These are phyloP conservation scores for Penicillium sp. DNA, from an alignment of 2,329 filamentous ascomycete genomes.

Conservation along the genomic window DNA sequence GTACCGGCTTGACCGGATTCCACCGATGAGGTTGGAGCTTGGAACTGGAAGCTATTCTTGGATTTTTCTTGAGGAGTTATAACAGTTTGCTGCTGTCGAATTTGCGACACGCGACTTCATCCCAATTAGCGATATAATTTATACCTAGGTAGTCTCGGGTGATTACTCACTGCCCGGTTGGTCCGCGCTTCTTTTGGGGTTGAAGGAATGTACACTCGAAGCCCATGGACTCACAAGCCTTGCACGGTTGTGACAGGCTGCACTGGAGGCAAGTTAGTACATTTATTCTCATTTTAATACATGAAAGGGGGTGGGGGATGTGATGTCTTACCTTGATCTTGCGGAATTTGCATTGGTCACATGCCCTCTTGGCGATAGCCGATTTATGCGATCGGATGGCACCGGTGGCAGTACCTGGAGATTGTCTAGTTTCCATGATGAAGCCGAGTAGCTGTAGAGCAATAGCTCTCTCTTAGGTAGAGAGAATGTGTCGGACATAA, in stretches of 20 bases:
- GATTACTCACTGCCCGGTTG: constrained; percentile 36
- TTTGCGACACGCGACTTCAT: constrained; percentile 38
- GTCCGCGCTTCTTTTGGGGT: constrained; percentile 43
- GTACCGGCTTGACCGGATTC: constrained; percentile 18
- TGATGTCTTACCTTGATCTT: constrained; percentile 34
- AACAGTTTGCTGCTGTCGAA: constrained; percentile 34
- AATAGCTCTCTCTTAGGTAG: neutral
- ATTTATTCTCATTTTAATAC: neutral
- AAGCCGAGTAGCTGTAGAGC: neutral
- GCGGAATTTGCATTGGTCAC: constrained; percentile 43
- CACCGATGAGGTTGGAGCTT: constrained; percentile 18
- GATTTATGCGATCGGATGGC: constrained; percentile 27
- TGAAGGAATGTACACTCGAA: constrained; percentile 43
- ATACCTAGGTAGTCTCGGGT: constrained; percentile 4
- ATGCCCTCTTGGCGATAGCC: constrained; percentile 36
- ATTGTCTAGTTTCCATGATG: constrained; percentile 23
- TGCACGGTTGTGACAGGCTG: constrained; percentile 40
- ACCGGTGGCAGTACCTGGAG: constrained; percentile 14
- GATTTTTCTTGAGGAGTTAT: constrained; percentile 17
- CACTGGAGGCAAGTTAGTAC: constrained; percentile 27
- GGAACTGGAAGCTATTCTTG: constrained; percentile 24
- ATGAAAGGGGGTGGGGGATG: neutral
- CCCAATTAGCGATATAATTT: constrained; percentile 2
- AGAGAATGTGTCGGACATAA: neutral
- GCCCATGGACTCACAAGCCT: constrained; percentile 38